Conservation (phyloP, 1,284 basidiomycete genomes). For the Cryptococcus floricola region DNA sequence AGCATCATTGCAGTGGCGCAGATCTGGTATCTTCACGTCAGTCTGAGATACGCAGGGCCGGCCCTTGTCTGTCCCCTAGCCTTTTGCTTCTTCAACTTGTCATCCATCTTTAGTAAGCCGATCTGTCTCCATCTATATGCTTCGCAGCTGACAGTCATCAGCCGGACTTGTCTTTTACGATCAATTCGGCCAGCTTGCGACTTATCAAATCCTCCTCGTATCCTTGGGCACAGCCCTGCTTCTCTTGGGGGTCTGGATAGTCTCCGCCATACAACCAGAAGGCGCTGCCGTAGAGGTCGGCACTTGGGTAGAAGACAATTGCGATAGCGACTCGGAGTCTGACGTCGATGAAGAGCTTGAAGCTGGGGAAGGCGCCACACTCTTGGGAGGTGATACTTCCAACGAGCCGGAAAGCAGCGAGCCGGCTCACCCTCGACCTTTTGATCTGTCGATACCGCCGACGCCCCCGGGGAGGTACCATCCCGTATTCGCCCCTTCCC, state of each 20-base stretch:
- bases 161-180: conserved; percentile 82
- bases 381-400: conserved; percentile 17
- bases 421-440: neutral
- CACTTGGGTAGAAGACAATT: conserved; percentile 48
- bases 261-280: conserved; percentile 53
- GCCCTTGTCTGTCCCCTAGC: conserved; percentile 89
- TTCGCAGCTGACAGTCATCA: conserved; percentile 4
- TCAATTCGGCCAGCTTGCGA: conserved; percentile 71
- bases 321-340: conserved; percentile 12
- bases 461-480: neutral
- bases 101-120: conserved; percentile 65
- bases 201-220: conserved; percentile 68
- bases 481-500: conserved; percentile 1
- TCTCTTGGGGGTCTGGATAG: conserved; percentile 84
- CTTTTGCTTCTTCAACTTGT: conserved; percentile 93
- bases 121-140: neutral
- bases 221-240: conserved; percentile 73
- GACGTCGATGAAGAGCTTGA: conserved; percentile 24
- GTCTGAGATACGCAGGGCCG: conserved; percentile 75
- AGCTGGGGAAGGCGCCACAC: conserved; percentile 20
- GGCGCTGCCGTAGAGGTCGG: conserved; percentile 47
- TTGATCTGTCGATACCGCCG: neutral
- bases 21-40: conserved; percentile 91
- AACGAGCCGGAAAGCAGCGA: conserved; percentile 12
- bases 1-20: conserved; percentile 43